Evolutionary conservation across 208 protist genomes (phyloP), one percentile per base, ranked within the genome.

Genomic region (Wallacemonas sp.): DNA sequence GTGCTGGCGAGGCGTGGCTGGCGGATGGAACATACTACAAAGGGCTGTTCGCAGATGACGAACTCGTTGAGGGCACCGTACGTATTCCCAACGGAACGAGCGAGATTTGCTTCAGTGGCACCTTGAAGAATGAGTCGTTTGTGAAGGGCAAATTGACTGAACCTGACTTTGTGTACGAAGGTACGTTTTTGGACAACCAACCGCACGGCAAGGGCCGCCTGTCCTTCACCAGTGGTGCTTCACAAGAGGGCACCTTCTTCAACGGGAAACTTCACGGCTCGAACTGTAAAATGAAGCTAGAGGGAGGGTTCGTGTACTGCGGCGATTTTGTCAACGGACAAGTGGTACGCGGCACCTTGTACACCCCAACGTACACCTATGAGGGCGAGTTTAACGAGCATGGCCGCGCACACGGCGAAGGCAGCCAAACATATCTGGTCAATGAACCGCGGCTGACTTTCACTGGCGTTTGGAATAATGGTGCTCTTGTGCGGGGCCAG

Each of bases 381-480:
- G 91, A 97, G 60, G 91, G 91, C 9, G 86, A 95, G 68, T 94
- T 97, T 64, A 94, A 93, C 72, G 81, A 86, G 53, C 82, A 95
- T 66, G 91, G 91, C 2, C 72, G 85, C 15, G 88, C 91, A 1
- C 86, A 94, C 46, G 91, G 91, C n/a, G 85, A 92, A 54, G 91
- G 91, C 0, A 83, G 74, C 21, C 85, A 94, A 58, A 94, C 87
- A n/a, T 94, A 95, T 60, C 72, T 97, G 34, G 86, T 79, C 38
- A 92, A 91, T 41, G 82, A 92, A 41, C 87, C 88, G 6, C 82
- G 84, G 2, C 83, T 97, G 12, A 84, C 72, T 36, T 97, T 97
- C 64, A 94, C 82, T 0, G 91, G 91, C 9, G 77, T 94, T 6
- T 97, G 91, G 91, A 79, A 84, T 30, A 90, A 91, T 59, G 91